Percentiles rank a stretch among this genome's conserved stretches.
Conservation (phyloP, 2,329 filamentous ascomycete genomes). For the Alternaria angustiovoidea region DNA sequence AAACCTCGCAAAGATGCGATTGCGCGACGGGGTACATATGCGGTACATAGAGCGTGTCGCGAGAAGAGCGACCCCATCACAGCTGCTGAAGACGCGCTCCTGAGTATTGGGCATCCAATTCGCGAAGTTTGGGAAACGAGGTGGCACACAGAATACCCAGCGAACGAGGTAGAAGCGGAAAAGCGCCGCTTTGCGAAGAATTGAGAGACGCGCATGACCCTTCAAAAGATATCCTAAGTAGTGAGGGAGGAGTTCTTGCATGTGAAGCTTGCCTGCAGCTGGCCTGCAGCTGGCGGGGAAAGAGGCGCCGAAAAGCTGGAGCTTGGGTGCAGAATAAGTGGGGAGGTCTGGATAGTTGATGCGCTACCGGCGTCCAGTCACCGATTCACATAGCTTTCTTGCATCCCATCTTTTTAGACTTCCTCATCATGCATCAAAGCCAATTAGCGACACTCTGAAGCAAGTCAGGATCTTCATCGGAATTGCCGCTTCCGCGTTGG, state of each 20-base stretch:
- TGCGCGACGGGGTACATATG: not conserved
- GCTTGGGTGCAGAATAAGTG: constrained; percentile 5
- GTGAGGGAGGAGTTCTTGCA: not conserved
- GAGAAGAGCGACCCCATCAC: not conserved
- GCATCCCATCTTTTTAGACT: constrained; percentile 3
- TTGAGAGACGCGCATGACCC: not conserved
- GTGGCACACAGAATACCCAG: not conserved
- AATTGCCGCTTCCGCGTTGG: not conserved
- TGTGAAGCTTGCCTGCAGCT: constrained; percentile 7
- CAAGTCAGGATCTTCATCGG: not conserved
- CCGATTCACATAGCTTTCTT: constrained; percentile 9
- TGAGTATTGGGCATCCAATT: not conserved
- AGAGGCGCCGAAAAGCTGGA: constrained; percentile 3
- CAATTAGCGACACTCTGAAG: not conserved
- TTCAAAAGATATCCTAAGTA: not conserved
- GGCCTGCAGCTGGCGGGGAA: constrained; percentile 11
- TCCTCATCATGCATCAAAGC: not conserved
- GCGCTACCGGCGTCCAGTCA: constrained; percentile 14
- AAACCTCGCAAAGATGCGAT: not conserved
- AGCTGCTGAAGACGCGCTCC: not conserved
- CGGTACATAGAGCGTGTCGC: not conserved
- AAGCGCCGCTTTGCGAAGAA: not conserved
- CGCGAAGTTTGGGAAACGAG: not conserved
- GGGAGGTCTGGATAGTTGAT: not conserved
- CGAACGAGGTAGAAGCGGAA: not conserved